Percentiles rank a stretch among this genome's conserved stretches.
Evolutionary conservation across 2,329 filamentous ascomycete genomes (phyloP).

Genomic region (Knufia petricola): DNA sequence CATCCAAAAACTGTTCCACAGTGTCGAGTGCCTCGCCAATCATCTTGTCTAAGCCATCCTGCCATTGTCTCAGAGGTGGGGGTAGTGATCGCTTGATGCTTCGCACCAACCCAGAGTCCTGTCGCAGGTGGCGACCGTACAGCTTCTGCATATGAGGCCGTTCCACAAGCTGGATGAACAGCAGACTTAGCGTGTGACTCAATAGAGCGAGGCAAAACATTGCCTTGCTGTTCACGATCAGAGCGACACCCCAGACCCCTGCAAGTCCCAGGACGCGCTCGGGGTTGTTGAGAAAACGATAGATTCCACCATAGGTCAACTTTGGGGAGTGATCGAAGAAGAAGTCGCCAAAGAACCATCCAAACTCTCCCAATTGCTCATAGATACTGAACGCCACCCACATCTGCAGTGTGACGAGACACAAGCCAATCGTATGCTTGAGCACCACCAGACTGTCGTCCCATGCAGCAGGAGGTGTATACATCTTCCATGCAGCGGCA

Average conservation of each 20-base stretch:
- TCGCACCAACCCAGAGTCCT: conserved; percentile 84
- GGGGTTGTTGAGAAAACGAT: conserved; percentile 95
- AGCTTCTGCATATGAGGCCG: conserved; percentile 97
- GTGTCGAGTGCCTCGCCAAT: conserved; percentile 79
- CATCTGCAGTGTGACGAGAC: conserved; percentile 73
- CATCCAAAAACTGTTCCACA: conserved; percentile 82
- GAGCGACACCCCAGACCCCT: conserved; percentile 87
- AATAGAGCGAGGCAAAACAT: conserved; percentile 80
- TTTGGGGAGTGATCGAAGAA: conserved; percentile 87
- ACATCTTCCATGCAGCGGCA: conserved; percentile 94
- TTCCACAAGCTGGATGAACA: conserved; percentile 87
- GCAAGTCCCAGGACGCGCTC: conserved; percentile 88
- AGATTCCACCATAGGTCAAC: conserved; percentile 92
- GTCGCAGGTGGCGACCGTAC: conserved; percentile 72
- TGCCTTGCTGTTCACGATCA: conserved; percentile 81
- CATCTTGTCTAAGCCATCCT: conserved; percentile 76
- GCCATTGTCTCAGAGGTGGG: conserved; percentile 69
- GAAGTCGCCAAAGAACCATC: conserved; percentile 98
- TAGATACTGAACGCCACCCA: conserved; percentile 94
- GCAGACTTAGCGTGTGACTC: conserved; percentile 74
- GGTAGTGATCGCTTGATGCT: conserved; percentile 82
- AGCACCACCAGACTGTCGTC: conserved; percentile 74
- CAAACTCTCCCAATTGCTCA: conserved; percentile 91
- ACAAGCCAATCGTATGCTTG: conserved; percentile 73
- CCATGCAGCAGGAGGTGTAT: conserved; percentile 78